A percentile compares a stretch with the other conserved stretches of the same genome.
Evolutionary conservation across 1,284 basidiomycete genomes (phyloP).

Genomic region (Ganoderma lucidum): DNA sequence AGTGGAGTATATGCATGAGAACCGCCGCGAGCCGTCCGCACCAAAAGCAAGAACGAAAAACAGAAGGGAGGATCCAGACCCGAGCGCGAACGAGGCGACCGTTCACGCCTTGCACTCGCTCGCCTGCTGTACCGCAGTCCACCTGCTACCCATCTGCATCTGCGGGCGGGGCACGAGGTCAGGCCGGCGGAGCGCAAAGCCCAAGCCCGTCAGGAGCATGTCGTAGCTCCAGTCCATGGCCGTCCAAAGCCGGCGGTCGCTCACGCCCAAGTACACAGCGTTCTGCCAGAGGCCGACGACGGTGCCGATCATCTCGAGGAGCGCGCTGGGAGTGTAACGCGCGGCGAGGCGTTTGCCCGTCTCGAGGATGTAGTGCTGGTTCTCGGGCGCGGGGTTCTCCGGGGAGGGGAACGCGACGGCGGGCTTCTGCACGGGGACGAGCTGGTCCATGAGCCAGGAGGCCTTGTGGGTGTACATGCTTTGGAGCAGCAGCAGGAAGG

Average conservation of each 20-base stretch:
- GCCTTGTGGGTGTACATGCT: constrained; percentile 71
- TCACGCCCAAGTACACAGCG: constrained; percentile 65
- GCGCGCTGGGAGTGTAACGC: constrained; percentile 40
- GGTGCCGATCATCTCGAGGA: constrained; percentile 50
- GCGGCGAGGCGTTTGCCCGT: constrained; percentile 43
- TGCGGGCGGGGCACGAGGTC: constrained; percentile 26
- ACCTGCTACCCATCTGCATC: neutral
- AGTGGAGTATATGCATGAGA: constrained; percentile 8
- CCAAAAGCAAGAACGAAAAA: constrained; percentile 7
- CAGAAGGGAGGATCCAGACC: neutral
- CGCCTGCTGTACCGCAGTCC: neutral
- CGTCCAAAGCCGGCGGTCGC: constrained; percentile 62
- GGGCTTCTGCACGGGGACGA: constrained; percentile 57
- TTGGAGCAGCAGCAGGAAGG: constrained; percentile 64
- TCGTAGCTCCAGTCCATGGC: constrained; percentile 66
- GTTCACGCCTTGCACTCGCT: constrained; percentile 18
- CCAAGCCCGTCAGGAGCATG: constrained; percentile 57
- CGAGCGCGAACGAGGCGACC: neutral
- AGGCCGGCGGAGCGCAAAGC: constrained; percentile 23
- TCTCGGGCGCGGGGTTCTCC: constrained; percentile 26
- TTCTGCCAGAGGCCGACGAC: constrained; percentile 71
- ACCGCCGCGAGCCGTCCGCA: constrained; percentile 10
- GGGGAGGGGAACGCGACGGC: constrained; percentile 24
- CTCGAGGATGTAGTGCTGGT: constrained; percentile 32
- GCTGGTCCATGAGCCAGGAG: constrained; percentile 52